Percentiles rank a stretch among this genome's conserved stretches.
Conservation (phyloP, 306 rosid species). For the Arachis hypogaea region DNA sequence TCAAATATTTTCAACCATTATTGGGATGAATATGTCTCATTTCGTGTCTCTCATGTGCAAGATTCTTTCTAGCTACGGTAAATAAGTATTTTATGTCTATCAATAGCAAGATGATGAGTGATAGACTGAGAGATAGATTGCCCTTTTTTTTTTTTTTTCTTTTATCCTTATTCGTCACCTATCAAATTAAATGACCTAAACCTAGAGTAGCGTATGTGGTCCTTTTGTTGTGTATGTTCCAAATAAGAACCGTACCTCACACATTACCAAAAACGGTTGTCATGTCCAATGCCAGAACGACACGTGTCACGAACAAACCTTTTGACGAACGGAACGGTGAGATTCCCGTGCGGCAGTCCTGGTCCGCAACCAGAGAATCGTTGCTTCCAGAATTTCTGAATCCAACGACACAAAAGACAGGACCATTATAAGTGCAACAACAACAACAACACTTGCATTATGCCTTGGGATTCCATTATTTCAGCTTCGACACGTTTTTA, state of each 20-base stretch:
- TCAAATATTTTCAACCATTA: too few relatives aligned
- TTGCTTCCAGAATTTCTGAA: conserved; percentile 40
- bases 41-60: conserved; percentile 36
- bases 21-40: too few relatives aligned
- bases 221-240: conserved; percentile 37
- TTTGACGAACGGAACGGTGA: conserved; percentile 36
- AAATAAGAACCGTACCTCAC: conserved; percentile 26
- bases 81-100: not conserved
- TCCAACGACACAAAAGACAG: conserved; percentile 15
- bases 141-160: not conserved
- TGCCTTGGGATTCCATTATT: conserved; percentile 36
- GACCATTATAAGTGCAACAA: not conserved
- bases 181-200: conserved; percentile 10
- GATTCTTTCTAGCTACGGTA: conserved; percentile 30
- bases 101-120: conserved; percentile 10
- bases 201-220: not conserved
- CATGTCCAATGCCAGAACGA: not conserved
- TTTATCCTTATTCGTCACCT: not conserved
- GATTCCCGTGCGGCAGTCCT: conserved; percentile 38
- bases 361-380: conserved; percentile 41
- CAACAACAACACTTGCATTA: conserved; percentile 8
- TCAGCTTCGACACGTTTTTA: conserved; percentile 33
- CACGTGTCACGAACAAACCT: conserved; percentile 35
- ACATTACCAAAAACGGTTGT: conserved; percentile 10
- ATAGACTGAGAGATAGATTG: not conserved